Base-by-base conservation (phyloP, 495 filamentous ascomycete species). In the Lasiosphaeria hispida region DNA sequence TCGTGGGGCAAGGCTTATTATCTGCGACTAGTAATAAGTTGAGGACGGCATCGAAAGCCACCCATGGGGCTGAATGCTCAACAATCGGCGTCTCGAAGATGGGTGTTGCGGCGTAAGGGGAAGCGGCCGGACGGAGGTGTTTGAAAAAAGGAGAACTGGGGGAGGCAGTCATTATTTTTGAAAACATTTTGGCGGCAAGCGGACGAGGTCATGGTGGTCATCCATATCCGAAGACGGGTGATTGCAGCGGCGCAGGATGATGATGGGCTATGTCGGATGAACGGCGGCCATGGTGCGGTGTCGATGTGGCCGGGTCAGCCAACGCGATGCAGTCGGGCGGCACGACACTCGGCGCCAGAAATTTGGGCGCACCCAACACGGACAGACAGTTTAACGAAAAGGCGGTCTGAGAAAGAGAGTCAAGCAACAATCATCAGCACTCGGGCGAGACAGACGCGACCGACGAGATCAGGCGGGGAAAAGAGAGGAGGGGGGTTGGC, bases 371-470 rank as follows among this genome's bases (percentile, higher is more conserved):
- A 30, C 23, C 23, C 2, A 30, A 30, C 5, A 30, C 23, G 23
- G 23, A 30, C 23, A 30, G 5, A 30, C 23, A 30, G 2, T 30
- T 30, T 30, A 2, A 30, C 45, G 42, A 59, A 59, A 59, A 53
- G 57, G 57, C 57, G 57, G 57, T 59, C 49, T 53, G 57, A 19
- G 41, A 54, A 45, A 38, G 23, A 30, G 23, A 30, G 5, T 30
- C 23, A 5, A 30, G 23, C 23, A 53, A 40, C 35, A 36, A 55
- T 35, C 10, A 33, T 13, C 33, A n/a, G 4, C 47, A 17, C 10
- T 34, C 47, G n/a, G 11, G 23, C 9, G 23, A 30, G 47, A 33
- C 47, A 36, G 23, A 36, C 10, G 5, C 17, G 47, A 19, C 47
- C 2, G n/a, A 36, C 10, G 47, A 49, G 47, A 30, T 30, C 23